These are phyloP conservation scores for Lachnellula cervina DNA, from an alignment of 2,329 filamentous ascomycete species.

Conservation along the genomic window DNA sequence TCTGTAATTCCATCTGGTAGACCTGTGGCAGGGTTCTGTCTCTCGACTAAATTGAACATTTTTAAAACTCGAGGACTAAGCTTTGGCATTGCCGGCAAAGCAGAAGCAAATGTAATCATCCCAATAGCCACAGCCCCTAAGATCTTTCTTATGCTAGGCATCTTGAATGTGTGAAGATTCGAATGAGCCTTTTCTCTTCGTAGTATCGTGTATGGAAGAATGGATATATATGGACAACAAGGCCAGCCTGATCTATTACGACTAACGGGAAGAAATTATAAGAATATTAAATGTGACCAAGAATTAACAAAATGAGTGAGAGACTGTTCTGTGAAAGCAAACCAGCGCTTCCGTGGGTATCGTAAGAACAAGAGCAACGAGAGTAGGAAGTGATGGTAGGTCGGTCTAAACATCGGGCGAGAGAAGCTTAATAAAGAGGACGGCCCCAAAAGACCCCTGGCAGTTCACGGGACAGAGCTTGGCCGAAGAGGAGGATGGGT, in stretches of 20 bases:
- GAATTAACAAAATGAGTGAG: conserved; percentile 22
- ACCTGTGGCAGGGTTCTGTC: conserved; percentile 29
- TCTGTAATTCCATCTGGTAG: conserved; percentile 40
- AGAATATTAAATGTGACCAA: conserved; percentile 16
- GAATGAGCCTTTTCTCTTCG: background rate
- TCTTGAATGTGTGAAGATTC: conserved; percentile 12
- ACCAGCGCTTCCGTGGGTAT: conserved; percentile 31
- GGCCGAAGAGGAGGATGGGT: conserved; percentile 18
- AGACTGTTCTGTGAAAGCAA: conserved; percentile 30
- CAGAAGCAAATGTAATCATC: conserved; percentile 21
- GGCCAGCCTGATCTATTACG: conserved; percentile 31
- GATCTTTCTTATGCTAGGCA: conserved; percentile 30
- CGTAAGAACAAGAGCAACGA: conserved; percentile 16
- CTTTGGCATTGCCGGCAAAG: conserved; percentile 28
- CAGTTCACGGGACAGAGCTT: conserved; percentile 20
- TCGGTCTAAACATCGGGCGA: conserved; percentile 13
- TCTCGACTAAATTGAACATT: conserved; percentile 10
- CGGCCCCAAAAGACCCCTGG: conserved; percentile 6
- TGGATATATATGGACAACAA: conserved; percentile 24
- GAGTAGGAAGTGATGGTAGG: conserved; percentile 9
- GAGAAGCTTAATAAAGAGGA: conserved; percentile 16
- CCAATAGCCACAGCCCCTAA: conserved; percentile 25
- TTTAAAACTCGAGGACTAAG: conserved; percentile 22
- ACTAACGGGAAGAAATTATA: conserved; percentile 14
- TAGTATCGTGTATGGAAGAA: background rate